phyloP scores from a whole-genome alignment of 768 basidiomycete species.

The Ramaria rubella region DNA sequence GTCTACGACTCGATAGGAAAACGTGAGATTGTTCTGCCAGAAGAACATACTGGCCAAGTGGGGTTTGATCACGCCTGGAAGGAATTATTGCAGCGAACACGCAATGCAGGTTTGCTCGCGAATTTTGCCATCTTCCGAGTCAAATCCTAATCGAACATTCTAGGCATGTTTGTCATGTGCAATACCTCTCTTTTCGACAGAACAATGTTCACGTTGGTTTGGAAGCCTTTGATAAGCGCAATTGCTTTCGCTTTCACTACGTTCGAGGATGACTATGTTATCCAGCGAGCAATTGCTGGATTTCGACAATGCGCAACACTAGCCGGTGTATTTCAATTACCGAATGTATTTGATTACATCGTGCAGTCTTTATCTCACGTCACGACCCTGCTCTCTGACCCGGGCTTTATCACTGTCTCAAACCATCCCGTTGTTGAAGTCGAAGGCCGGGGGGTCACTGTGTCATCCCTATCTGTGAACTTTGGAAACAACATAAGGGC shows the following conservation, averaged over 20 bases:
- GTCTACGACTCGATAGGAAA: slow-evolving; percentile 95
- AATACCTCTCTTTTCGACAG: slow-evolving; percentile 77
- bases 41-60: slow-evolving; percentile 92
- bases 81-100: slow-evolving; percentile 76
- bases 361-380: slow-evolving; percentile 90
- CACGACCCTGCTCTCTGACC: slow-evolving; percentile 77
- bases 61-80: slow-evolving; percentile 99
- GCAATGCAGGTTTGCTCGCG: slow-evolving; percentile 57
- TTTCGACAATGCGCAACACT: slow-evolving; percentile 94
- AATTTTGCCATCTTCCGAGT: slow-evolving; percentile 7
- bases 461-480: slow-evolving; percentile 85
- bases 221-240: slow-evolving; percentile 90
- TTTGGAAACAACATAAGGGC: slow-evolving; percentile 95
- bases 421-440: slow-evolving; percentile 87
- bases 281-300: slow-evolving; percentile 91
- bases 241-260: slow-evolving; percentile 94
- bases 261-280: slow-evolving; percentile 94
- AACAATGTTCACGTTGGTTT: slow-evolving; percentile 90
- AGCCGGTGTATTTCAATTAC: slow-evolving; percentile 80
- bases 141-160: not conserved
- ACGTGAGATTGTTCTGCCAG: slow-evolving; percentile 93
- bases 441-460: slow-evolving; percentile 82
- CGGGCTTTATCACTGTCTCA: slow-evolving; percentile 60
- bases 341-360: slow-evolving; percentile 95
- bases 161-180: slow-evolving; percentile 67